Evolutionary conservation across 2,329 filamentous ascomycete species (phyloP), one percentile per base, ranked within the genome.

Genomic region (Pseudogymnoascus sp.): DNA sequence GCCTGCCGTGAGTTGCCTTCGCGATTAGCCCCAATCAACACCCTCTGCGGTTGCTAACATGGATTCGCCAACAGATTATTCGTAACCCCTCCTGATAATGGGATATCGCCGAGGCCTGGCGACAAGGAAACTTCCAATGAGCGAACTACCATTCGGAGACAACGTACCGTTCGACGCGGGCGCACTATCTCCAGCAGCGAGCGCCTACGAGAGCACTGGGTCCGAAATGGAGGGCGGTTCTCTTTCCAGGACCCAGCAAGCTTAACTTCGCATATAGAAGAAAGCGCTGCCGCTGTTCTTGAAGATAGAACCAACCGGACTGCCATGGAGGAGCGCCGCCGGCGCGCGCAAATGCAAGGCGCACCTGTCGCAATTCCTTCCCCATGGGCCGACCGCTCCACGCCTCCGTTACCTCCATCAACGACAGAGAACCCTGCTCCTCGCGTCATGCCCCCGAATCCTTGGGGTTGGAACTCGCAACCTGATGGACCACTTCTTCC

Each of bases 71-170:
- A 62, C 55, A 73, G 72, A 65, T 66, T 73, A 45, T 73, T 71
- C 39, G 66, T 71, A 63, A 66, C 67, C 33, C 72, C 71, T 41
- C 59, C 66, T 36, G 68, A 69, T 64, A 69, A 70, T 62, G 68
- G 70, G 60, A 59, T 66, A 42, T 62, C 67, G 28, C 62, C 66
- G n/a, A 69, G 70, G 63, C 60, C 66, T 4, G 59, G 66, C 52
- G 72, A 73, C 59, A 71, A 73, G 60, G 62, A 62, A 39, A 62
- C 70, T 35, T 62, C 71, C 39, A 61, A 42, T 19, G 60, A 69
- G 16, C 68, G 72, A 66, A 73, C 71, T 61, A 63, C 68, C 16
- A 73, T 74, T 61, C 67, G 71, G 60, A 65, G 72, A 58, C 35
- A 41, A 16, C 45, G 45, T 19, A 11, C 45, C 25, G 25, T n/a